Evolutionary conservation across 2,329 filamentous ascomycete species (phyloP), one percentile per base, ranked within the genome.

Genomic region (Aureobasidium uvarum): DNA sequence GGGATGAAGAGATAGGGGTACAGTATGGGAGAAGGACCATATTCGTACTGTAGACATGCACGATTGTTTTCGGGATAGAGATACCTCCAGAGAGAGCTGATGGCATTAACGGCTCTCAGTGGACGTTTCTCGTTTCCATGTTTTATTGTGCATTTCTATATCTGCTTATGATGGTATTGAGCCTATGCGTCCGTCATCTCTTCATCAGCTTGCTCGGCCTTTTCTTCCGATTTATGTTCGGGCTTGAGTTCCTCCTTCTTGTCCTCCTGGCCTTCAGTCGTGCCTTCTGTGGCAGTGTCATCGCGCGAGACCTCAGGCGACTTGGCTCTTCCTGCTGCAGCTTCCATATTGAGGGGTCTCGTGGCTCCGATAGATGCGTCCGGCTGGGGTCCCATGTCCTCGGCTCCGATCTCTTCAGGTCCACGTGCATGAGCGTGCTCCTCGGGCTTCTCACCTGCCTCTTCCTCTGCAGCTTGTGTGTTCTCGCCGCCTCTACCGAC

Each of bases 381-480:
- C 91, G 48, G 48, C n/a, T 82, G 93, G 11, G 90, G 87, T 0
- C 95, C 95, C 69, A 91, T 89, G 74, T 99, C 95, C 70, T 91
- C 87, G 66, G 92, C 86, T 5, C 93, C 94, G 59, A 98, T 89
- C 70, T 91, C 84, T 36, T 91, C 86, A 0, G 95, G 95, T 0
- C 94, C 94, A 46, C 92, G 84, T 0, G 90, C 92, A 76, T 96
- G 92, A 5, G 92, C 91, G 2, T 79, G 72, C 62, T 86, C 82
- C 66, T 91, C 88, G 43, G 80, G 77, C 64, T 65, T 68, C 59
- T 79, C 78, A 8, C 75, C 76, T 67, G 78, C 77, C 64, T 78
- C 70, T 8, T 73, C 75, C 46, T 76, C 71, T 18, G 73, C 66
- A 6, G 74, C 71, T 71, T 66, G 75, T 74, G 60, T 66, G 64